phyloP scores from a whole-genome alignment of 352 stramenopile species.

The Phytopythium mirpurense region DNA sequence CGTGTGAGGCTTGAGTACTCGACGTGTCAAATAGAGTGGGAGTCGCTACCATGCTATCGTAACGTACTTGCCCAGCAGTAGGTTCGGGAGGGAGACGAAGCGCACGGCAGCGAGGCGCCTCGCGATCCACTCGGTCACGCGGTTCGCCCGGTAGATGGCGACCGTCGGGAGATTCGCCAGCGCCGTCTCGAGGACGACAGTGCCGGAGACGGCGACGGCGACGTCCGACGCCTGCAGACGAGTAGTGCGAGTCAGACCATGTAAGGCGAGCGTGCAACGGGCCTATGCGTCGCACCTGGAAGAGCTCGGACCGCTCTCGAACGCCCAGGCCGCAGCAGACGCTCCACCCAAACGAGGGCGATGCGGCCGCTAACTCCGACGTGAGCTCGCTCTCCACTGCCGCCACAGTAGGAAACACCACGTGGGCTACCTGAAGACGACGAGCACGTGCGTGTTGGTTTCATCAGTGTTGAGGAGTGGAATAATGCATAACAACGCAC shows the following conservation, averaged over 20 bases:
- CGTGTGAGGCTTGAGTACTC: too few relatives aligned
- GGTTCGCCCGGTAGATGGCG: conserved; percentile 69
- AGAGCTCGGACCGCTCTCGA: conserved; percentile 16
- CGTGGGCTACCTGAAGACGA: conserved; percentile 30
- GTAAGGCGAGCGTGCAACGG: not conserved
- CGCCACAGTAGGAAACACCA: conserved; percentile 58
- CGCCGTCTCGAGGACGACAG: conserved; percentile 60
- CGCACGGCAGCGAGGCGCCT: conserved; percentile 46
- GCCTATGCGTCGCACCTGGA: conserved; percentile 25
- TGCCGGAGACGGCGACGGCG: conserved; percentile 63
- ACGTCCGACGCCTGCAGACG: conserved; percentile 32
- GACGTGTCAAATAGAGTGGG: too few relatives aligned
- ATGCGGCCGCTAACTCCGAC: conserved; percentile 9
- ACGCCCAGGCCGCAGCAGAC: conserved; percentile 22
- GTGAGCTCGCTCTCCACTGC: conserved; percentile 23
- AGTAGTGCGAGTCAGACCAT: not conserved
- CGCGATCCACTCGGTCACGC: conserved; percentile 49
- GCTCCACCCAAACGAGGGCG: conserved; percentile 2
- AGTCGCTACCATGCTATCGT: too few relatives aligned
- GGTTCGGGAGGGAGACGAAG: conserved; percentile 74
- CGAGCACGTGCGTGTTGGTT: not conserved
- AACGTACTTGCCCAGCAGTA: conserved; percentile 53
- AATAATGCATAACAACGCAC: too few relatives aligned
- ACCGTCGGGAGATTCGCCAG: conserved; percentile 50
- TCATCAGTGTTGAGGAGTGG: too few relatives aligned